These are phyloP conservation scores for Botryosphaeria dothidea DNA, from an alignment of 2,329 filamentous ascomycete genomes.

Conservation along the genomic window DNA sequence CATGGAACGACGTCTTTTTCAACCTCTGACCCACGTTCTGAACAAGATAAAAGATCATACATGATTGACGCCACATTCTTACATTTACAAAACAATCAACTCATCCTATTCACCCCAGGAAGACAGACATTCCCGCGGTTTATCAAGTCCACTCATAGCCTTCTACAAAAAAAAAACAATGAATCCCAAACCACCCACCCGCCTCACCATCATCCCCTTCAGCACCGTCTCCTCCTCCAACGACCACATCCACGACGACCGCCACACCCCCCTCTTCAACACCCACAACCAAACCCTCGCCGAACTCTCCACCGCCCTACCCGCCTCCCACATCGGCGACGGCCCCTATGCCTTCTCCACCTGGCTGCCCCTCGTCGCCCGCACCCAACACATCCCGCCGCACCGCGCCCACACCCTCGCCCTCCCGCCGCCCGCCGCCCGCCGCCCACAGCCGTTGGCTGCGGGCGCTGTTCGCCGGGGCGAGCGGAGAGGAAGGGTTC, in stretches of 20 bases:
- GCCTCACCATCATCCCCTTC: not conserved
- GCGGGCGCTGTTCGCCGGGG: not conserved
- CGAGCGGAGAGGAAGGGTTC: slow-evolving; percentile 16
- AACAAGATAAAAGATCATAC: too few relatives aligned
- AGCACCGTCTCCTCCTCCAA: not conserved
- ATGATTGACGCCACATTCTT: too few relatives aligned
- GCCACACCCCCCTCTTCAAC: not conserved
- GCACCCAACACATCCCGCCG: slow-evolving; percentile 34
- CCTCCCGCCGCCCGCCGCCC: slow-evolving; percentile 26
- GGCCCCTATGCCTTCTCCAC: slow-evolving; percentile 42
- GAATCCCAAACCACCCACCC: not conserved
- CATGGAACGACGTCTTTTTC: too few relatives aligned
- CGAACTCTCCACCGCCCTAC: not conserved
- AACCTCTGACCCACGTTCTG: too few relatives aligned
- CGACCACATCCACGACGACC: not conserved
- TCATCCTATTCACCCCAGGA: too few relatives aligned
- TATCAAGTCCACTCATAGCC: too few relatives aligned
- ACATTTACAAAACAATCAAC: too few relatives aligned
- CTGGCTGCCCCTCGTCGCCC: slow-evolving; percentile 45
- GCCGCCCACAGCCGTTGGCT: slow-evolving; percentile 20
- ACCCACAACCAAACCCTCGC: not conserved
- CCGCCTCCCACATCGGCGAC: not conserved
- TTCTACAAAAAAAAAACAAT: too few relatives aligned
- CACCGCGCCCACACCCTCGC: slow-evolving; percentile 24
- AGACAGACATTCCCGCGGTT: too few relatives aligned